Conservation (phyloP, 257 asterid genomes). For the Solanum sejunctum region DNA sequence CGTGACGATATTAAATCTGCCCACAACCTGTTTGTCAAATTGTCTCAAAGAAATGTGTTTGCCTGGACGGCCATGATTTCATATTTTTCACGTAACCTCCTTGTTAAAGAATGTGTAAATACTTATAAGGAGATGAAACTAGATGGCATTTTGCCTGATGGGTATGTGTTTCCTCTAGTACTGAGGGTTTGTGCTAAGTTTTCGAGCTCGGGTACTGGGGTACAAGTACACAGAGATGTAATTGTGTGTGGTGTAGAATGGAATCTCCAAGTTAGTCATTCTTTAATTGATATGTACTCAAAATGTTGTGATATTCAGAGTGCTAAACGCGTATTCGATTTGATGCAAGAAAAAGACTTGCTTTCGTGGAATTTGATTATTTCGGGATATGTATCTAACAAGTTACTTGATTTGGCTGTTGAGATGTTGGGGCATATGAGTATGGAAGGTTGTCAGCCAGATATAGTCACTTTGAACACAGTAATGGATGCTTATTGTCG, state of each 20-base stretch:
- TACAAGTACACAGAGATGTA: slow-evolving; percentile 22
- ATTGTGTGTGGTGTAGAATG: slow-evolving; percentile 12
- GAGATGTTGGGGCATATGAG: slow-evolving; percentile 18
- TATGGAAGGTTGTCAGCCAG: slow-evolving; percentile 18
- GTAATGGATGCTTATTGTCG: slow-evolving; percentile 29
- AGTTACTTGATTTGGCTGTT: slow-evolving; percentile 13
- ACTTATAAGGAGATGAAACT: slow-evolving; percentile 20
- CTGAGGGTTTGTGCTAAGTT: slow-evolving; percentile 8
- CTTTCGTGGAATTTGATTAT: slow-evolving; percentile 28
- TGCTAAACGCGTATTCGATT: slow-evolving; percentile 19
- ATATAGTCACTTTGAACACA: slow-evolving; percentile 23
- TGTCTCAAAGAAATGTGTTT: slow-evolving; percentile 27
- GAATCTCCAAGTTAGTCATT: slow-evolving; percentile 19
- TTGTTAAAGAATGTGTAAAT: slow-evolving; percentile 9
- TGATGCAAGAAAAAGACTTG: slow-evolving; percentile 15
- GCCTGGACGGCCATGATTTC: slow-evolving; percentile 26
- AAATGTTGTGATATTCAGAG: slow-evolving; percentile 20
- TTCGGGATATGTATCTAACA: slow-evolving; percentile 21
- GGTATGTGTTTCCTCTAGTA: slow-evolving; percentile 23
- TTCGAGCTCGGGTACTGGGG: slow-evolving; percentile 4
- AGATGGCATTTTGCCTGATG: slow-evolving; percentile 16
- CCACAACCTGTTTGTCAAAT: slow-evolving; percentile 17
- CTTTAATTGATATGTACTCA: slow-evolving; percentile 27
- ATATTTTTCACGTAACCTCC: slow-evolving; percentile 15
- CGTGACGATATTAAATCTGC: slow-evolving; percentile 10